Evolutionary conservation across 352 stramenopile species (phyloP), one percentile per base, ranked within the genome.

Genomic region (Pythium guiyangense): DNA sequence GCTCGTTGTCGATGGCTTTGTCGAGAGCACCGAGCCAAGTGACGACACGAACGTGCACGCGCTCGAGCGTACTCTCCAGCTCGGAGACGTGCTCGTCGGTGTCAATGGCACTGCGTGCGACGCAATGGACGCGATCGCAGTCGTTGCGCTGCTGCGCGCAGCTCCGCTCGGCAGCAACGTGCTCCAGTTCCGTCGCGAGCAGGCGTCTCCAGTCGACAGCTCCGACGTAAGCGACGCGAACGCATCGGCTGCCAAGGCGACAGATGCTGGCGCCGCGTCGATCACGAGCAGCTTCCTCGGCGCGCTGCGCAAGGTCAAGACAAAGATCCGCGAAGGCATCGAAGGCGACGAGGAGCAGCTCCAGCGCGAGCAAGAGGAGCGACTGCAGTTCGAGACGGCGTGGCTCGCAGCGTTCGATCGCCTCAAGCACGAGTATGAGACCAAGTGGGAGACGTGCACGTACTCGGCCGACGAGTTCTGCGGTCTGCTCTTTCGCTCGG

Each of bases 391-490:
- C 50, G 67, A 90, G 57, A 62, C 69, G n/a, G 49, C 74, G 58
- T 86, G 77, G 79, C 74, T 90, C 34, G 63, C 58, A 6, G 77
- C 85, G 54, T 90, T 90, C 47, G 67, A 80, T 4, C 46, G 54
- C 6, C 54, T 87, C 27, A 79, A 79, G 48, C 49, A 37, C 39
- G 65, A 79, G 56, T 71, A 86, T 49, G 52, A 70, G 40, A 51
- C 49, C 27, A 80, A 79, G 64, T 87, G 79, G 79, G 67, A 85
- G 52, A 86, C 77, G 14, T 90, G 79, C 55, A 86, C 71, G 20
- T 81, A 88, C 67, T 71, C 66, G 4, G 77, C 79, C 9, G 71
- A 88, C 52, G 77, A 86, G 27, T 90, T 89, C 54, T 90, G 79
- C 40, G 79, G 77, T 0, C 54, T 84, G 44, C 49, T 90, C 31